Evolutionary conservation across 2,329 filamentous ascomycete species (phyloP), one percentile per base, ranked within the genome.

Genomic region (Eutypella sp.): DNA sequence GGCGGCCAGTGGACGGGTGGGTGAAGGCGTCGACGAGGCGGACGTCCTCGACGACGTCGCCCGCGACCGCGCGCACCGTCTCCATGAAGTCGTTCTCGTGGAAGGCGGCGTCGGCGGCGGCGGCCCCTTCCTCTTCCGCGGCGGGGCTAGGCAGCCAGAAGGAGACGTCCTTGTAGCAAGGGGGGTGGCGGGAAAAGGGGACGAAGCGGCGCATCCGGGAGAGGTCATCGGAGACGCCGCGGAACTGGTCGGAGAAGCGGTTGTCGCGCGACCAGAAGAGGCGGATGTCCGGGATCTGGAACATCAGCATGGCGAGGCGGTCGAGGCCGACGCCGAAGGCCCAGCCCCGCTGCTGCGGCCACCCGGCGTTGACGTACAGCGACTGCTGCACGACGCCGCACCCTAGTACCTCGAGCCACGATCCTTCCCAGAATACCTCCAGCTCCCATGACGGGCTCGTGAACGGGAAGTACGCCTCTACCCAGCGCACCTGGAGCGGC

Each of bases 81-180:
- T 97, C 93, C 92, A 97, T 97, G 42, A 97, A 75, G 66, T 99
- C 93, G 68, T 97, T 97, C 65, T 95, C 91, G 65, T 97, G 92
- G 62, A 96, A 89, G 56, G 72, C 69, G 23, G 67, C 61, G 47
- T 56, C 65, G 57, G 66, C 72, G 47, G 58, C 67, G 37, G 54
- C 61, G 4, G 54, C 59, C 44, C 69, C 74, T 23, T 75, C 76
- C 11, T 71, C 75, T 3, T 68, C 75, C 19, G 72, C 67, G 2
- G 73, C 67, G 19, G 25, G n/a, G n/a, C n/a, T n/a, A n/a, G n/a
- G 71, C 45, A 97, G 70, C 93, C 93, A 99, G 67, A 99, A 99
- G 0, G 91, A 87, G 10, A 97, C 86, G 64, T 99, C 93, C 68
- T 92, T 92, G 63, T 86, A 86, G 65, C 89, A 95, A 19, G 84